Base-by-base conservation (phyloP, 1,139 yeast genomes). In the Suhomyces chickasaworum region DNA sequence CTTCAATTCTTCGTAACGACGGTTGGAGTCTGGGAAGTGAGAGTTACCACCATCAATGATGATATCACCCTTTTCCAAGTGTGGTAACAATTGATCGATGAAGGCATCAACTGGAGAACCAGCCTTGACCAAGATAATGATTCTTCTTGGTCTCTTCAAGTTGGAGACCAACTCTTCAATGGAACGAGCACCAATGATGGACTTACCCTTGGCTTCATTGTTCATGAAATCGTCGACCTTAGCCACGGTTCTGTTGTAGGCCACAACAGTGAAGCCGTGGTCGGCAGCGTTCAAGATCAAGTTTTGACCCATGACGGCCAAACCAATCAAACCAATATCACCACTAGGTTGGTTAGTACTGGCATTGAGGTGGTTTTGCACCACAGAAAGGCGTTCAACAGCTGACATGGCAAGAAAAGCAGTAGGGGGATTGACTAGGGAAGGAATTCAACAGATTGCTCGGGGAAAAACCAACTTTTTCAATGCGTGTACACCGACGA, bases 301-400 rank as follows among this genome's bases (percentile, higher is more conserved):
- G 84, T 93, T 93, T 74, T 91, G 98, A 75, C 99, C 99, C 99
- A 93, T 93, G 61, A 93, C 99, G 86, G 99, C 99, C 83, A 93
- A 83, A 70, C 99, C 99, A 68, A 93, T 91, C 74, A 93, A 89
- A 75, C 98, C 99, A 75, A 93, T 84, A 85, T 93, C 99, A 81
- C 93, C 95, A 70, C 89, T 83, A 55, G 63, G 54, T 12, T 30
- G 38, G 55, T 53, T 60, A 69, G 66, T 69, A 68, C 64, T 64
- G 54, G 49, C 30, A 16, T 39, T 16, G 29, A 53, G 50, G 38
- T 55, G 58, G 45, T 53, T 51, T 7, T 48, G 49, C 18, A 52
- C 47, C 34, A 47, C 44, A 4, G 48, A 31, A 25, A 52, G 53
- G 16, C 54, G 53, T 9, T 36, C 17, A 37, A 16, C 17, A 25